A percentile compares a stretch with the other conserved stretches of the same genome.
These are phyloP conservation scores for Lecanicillium sp. DNA, from an alignment of 2,329 filamentous ascomycete genomes.

Conservation along the genomic window DNA sequence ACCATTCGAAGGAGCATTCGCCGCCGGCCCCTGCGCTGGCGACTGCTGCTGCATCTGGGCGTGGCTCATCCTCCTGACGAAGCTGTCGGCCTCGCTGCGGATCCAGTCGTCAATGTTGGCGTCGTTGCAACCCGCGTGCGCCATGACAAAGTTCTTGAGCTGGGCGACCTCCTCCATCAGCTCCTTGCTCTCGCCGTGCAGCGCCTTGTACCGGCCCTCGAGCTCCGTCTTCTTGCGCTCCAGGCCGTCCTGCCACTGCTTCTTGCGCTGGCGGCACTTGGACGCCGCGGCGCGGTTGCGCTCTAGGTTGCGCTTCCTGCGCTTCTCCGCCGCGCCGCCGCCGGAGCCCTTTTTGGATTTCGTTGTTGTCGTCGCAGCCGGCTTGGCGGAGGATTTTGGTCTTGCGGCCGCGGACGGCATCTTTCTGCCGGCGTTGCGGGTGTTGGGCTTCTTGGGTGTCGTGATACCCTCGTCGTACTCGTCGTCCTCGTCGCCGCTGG, in stretches of 20 bases:
- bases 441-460: not conserved
- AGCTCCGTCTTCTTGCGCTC: constrained; percentile 40
- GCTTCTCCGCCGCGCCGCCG: constrained; percentile 25
- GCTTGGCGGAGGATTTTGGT: constrained; percentile 15
- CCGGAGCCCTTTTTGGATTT: not conserved
- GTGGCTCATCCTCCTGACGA: constrained; percentile 30
- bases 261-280: constrained; percentile 66
- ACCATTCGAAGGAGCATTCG: constrained; percentile 5
- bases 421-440: not conserved
- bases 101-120: constrained; percentile 49
- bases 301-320: constrained; percentile 50
- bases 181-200: constrained; percentile 38
- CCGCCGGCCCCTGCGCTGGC: not conserved
- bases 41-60: constrained; percentile 13
- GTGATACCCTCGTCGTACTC: not conserved
- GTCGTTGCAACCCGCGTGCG: constrained; percentile 46
- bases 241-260: constrained; percentile 45
- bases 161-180: constrained; percentile 39
- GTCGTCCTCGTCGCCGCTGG: not conserved
- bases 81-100: constrained; percentile 44
- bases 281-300: constrained; percentile 67
- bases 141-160: constrained; percentile 47
- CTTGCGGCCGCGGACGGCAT: constrained; percentile 1
- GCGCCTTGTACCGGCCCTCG: constrained; percentile 36
- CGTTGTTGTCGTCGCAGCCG: constrained; percentile 7